A percentile compares a stretch with the other conserved stretches of the same genome.
phyloP scores from a whole-genome alignment of 805 yeast genomes.

The Lipomyces sp. region DNA sequence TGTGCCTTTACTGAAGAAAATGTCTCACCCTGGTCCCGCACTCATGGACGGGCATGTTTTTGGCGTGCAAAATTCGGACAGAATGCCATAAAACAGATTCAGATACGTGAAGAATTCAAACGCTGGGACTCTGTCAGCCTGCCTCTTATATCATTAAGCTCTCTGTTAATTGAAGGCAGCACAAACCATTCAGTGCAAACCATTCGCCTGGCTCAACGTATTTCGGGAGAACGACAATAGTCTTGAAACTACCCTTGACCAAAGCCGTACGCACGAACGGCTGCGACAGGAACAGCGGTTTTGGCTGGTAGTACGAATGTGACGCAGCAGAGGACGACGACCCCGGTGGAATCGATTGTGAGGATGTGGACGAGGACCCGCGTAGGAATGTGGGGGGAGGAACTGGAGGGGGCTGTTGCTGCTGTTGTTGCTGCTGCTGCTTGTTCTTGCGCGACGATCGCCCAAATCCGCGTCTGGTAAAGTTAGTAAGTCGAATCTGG shows the following conservation, averaged over 20 bases:
- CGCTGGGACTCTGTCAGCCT: conserved; percentile 37
- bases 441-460: conserved; percentile 51
- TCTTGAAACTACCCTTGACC: conserved; percentile 93
- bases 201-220: conserved; percentile 94
- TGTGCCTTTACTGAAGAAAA: neutral
- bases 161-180: no score
- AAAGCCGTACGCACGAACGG: conserved; percentile 92
- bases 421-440: conserved; percentile 35
- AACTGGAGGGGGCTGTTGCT: conserved; percentile 20
- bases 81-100: conserved; percentile 84
- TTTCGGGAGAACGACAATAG: conserved; percentile 91
- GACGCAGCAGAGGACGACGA: conserved; percentile 2
- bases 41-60: conserved; percentile 90
- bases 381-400: conserved; percentile 23
- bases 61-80: conserved; percentile 86
- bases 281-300: conserved; percentile 77
- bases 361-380: conserved; percentile 12
- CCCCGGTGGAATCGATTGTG: neutral
- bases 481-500: neutral
- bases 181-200: conserved; percentile 71
- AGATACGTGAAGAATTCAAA: conserved; percentile 85
- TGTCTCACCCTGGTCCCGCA: conserved; percentile 72
- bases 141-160: neutral
- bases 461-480: conserved; percentile 52
- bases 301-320: conserved; percentile 33